Base-by-base conservation (phyloP, 768 basidiomycete species). In the Melanogaster broomeanus region DNA sequence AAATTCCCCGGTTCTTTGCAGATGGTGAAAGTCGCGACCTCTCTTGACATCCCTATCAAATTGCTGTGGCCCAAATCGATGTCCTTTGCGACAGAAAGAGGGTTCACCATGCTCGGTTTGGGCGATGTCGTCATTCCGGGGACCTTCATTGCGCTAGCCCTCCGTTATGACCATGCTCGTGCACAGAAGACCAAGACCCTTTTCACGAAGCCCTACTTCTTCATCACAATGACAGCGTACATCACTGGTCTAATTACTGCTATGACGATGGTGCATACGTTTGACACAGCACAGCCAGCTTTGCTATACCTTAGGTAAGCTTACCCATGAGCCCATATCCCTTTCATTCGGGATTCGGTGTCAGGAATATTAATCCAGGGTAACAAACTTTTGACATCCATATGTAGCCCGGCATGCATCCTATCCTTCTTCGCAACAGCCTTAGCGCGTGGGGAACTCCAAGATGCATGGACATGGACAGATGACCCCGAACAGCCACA, bases 21-120 rank as follows among this genome's bases (percentile, higher is more conserved):
- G 90, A 98, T 98, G 95, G 85, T 96, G 21, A 85, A 85, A 58
- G 96, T 98, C 2, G 96, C 96, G 1, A 93, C 87, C 19, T 82
- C 77, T 35, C 79, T 98, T 30, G 93, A 98, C 61, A 85, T 88
- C 24, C 96, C 96, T 18, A 95, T 98, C 73, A 98, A 97, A 71
- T 77, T 98, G 28, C 75, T 95, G 33, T 93, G 87, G 84, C 85
- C 91, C 0, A 92, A 90, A 63, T 85, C 85, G 1, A 53, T 83
- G 19, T 48, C 43, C 1, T 77, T 85, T 58, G 69, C 75, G 5
- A 64, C 70, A 6, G 75, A 67, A 4, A 68, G 77, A 25, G 92
- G 91, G 4, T 89, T 82, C 65, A 88, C 92, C 27, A 87, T 98
- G 85, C 85, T 98, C 27, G 96, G 96, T 2, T 75, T 98, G 2